phyloP scores from a whole-genome alignment of 2,329 filamentous ascomycete genomes.

The Aspergillus melleus region DNA sequence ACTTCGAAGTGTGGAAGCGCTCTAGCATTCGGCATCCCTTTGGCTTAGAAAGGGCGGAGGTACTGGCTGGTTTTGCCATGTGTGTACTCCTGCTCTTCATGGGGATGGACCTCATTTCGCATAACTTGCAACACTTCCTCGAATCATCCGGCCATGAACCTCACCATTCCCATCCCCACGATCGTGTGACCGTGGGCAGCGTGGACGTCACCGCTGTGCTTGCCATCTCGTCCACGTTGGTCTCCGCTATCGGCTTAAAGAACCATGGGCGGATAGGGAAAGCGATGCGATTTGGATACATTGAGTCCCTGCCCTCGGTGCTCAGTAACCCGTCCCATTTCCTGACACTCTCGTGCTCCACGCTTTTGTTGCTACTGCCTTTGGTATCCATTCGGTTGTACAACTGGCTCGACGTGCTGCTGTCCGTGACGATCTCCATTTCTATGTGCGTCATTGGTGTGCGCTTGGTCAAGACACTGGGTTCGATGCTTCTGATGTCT shows the following conservation, averaged over 20 bases:
- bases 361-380: constrained; percentile 76
- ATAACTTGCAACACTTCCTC: constrained; percentile 89
- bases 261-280: constrained; percentile 92
- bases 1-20: constrained; percentile 97
- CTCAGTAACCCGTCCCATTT: constrained; percentile 94
- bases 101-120: constrained; percentile 90
- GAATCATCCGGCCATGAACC: constrained; percentile 73
- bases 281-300: constrained; percentile 81
- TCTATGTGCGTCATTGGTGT: constrained; percentile 87
- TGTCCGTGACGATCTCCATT: constrained; percentile 78
- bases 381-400: constrained; percentile 79
- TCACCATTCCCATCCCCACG: constrained; percentile 69
- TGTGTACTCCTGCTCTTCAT: constrained; percentile 97
- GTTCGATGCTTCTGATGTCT: constrained; percentile 94
- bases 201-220: constrained; percentile 79
- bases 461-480: constrained; percentile 80
- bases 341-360: constrained; percentile 83
- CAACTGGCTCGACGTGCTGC: constrained; percentile 76
- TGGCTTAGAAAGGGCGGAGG: constrained; percentile 85
- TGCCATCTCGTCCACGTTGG: constrained; percentile 77
- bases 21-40: constrained; percentile 93
- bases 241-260: constrained; percentile 81
- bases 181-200: constrained; percentile 69
- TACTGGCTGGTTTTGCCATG: constrained; percentile 93
- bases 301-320: constrained; percentile 79